A percentile compares a stretch with the other conserved stretches of the same genome.
Evolutionary conservation across 2,329 filamentous ascomycete species (phyloP).

Genomic region (Zymoseptoria tritici): DNA sequence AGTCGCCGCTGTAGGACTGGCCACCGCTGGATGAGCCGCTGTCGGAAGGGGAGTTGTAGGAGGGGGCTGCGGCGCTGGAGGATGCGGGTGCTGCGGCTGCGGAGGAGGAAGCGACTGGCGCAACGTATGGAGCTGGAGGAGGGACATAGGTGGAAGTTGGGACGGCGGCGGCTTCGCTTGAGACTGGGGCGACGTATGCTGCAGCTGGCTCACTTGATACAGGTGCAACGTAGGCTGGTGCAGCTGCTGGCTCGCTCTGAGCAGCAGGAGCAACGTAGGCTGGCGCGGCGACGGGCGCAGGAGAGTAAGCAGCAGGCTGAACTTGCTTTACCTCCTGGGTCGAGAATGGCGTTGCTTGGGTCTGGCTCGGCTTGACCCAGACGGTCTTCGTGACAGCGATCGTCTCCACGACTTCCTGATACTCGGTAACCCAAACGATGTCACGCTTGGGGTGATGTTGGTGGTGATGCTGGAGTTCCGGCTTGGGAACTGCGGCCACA

Average conservation of each 20-base stretch:
- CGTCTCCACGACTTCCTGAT: conserved; percentile 42
- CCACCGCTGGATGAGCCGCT: conserved; percentile 20
- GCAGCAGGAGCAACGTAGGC: conserved; percentile 5
- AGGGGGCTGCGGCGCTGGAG: conserved; percentile 11
- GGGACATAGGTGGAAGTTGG: conserved; percentile 11
- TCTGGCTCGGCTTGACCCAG: conserved; percentile 34
- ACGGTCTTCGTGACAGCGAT: conserved; percentile 43
- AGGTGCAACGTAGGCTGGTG: conserved; percentile 21
- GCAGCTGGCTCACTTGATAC: conserved; percentile 10
- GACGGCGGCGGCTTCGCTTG: conserved; percentile 4
- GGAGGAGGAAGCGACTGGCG: conserved; percentile 18
- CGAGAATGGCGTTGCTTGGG: conserved; percentile 14
- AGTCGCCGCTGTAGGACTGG: conserved; percentile 49
- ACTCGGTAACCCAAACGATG: conserved; percentile 45
- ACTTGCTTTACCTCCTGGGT: conserved; percentile 2
- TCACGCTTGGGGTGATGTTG: conserved; percentile 31
- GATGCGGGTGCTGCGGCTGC: conserved; percentile 20
- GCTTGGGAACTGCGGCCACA: conserved; percentile 26
- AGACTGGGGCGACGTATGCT: conserved; percentile 16
- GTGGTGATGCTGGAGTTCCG: conserved; percentile 10
- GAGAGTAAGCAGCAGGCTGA: conserved; percentile 2
- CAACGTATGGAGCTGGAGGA: conserved; percentile 15
- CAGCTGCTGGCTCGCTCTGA: conserved; percentile 4
- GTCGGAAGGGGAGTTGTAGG: conserved; percentile 5
- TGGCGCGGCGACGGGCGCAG: not conserved